A percentile compares a stretch with the other conserved stretches of the same genome.
These are phyloP conservation scores for Aspergillus pseudoglaucus DNA, from an alignment of 2,329 filamentous ascomycete species.

Conservation along the genomic window DNA sequence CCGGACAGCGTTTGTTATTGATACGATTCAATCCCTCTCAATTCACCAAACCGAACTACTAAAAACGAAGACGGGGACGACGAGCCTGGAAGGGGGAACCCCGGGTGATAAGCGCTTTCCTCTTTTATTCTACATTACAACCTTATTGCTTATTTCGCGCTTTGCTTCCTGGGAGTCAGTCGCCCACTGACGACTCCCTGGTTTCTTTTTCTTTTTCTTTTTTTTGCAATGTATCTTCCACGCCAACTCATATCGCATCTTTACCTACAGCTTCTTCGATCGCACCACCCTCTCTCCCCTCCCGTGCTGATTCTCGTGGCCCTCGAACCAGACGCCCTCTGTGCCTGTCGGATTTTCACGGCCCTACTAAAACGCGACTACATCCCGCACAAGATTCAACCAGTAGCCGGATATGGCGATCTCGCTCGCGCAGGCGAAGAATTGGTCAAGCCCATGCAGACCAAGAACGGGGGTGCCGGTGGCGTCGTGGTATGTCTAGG, in stretches of 20 bases:
- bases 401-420: conserved; percentile 86
- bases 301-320: conserved; percentile 88
- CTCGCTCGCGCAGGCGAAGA: conserved; percentile 72
- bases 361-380: conserved; percentile 94
- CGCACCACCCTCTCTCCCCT: conserved; percentile 81
- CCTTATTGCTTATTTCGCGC: conserved; percentile 7
- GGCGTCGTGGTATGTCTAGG: conserved; percentile 89
- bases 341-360: conserved; percentile 89
- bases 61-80: background rate
- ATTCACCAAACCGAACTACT: background rate
- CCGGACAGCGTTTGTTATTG: background rate
- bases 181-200: background rate
- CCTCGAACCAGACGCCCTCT: conserved; percentile 90
- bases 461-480: conserved; percentile 72
- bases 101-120: background rate
- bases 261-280: conserved; percentile 80
- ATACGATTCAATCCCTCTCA: background rate
- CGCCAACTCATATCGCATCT: conserved; percentile 82
- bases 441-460: conserved; percentile 79
- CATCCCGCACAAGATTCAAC: conserved; percentile 94
- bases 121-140: background rate
- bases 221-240: conserved; percentile 83
- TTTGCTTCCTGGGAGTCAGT: background rate
- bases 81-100: background rate
- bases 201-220: conserved; percentile 16